Evolutionary conservation across 140 eudicot species (phyloP).

Genomic region (Eryngium alpinum): DNA sequence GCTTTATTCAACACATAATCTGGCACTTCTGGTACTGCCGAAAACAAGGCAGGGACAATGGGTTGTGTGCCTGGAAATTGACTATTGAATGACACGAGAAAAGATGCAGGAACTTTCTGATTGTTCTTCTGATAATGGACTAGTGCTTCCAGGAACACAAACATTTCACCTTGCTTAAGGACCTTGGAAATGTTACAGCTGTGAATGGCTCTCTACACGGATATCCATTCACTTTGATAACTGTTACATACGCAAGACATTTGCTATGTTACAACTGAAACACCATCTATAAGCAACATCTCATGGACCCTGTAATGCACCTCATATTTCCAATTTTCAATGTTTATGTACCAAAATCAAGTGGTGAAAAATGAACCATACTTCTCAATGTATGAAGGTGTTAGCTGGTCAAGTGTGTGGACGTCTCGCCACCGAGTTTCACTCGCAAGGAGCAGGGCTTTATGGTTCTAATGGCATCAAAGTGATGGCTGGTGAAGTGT

Average conservation of each 20-base stretch:
- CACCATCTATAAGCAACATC: too few species aligned
- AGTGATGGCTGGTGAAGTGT: too few species aligned
- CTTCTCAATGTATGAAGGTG: too few species aligned
- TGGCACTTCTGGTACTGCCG: conserved; percentile 40
- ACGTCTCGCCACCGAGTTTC: too few species aligned
- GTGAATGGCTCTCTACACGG: conserved; percentile 35
- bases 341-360: too few species aligned
- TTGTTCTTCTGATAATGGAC: conserved; percentile 60
- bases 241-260: background rate
- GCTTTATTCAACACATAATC: conserved; percentile 45
- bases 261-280: too few species aligned
- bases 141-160: conserved; percentile 41
- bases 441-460: too few species aligned
- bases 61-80: conserved; percentile 55
- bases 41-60: conserved; percentile 40
- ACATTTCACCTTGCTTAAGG: conserved; percentile 41
- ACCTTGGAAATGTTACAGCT: conserved; percentile 34
- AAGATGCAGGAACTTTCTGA: conserved; percentile 35
- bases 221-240: conserved; percentile 41
- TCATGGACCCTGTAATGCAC: too few species aligned
- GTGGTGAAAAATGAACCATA: too few species aligned
- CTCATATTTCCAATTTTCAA: too few species aligned
- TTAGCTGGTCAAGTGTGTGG: too few species aligned
- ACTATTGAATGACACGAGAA: conserved; percentile 45
- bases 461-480: too few species aligned